Evolutionary conservation across 129 eudicot species (phyloP).

Genomic region (Arctium lappa): DNA sequence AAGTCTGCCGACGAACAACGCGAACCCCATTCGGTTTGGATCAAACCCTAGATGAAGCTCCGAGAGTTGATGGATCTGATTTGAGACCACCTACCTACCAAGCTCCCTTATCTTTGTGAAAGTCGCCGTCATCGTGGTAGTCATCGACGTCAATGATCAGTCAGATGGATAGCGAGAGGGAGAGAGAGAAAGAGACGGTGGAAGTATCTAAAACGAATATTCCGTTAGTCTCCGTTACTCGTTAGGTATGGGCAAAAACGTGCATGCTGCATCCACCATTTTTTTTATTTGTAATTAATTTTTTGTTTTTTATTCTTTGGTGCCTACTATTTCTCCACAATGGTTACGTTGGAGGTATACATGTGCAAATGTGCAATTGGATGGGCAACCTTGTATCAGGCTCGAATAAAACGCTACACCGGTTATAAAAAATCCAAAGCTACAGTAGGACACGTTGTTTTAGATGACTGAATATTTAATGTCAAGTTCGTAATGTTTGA

Average conservation of each 20-base stretch:
- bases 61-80: constrained; percentile 9
- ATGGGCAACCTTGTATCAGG: too few relatives aligned
- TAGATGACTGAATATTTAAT: too few relatives aligned
- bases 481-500: too few relatives aligned
- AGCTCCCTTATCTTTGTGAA: constrained; percentile 9
- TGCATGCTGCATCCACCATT: neutral
- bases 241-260: constrained; percentile 1
- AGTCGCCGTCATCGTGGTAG: constrained; percentile 15
- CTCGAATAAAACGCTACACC: too few relatives aligned
- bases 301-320: too few relatives aligned
- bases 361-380: too few relatives aligned
- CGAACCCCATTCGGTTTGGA: constrained; percentile 20
- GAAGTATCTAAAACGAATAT: neutral
- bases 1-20: constrained; percentile 32
- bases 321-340: too few relatives aligned
- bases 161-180: constrained; percentile 11
- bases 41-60: constrained; percentile 17
- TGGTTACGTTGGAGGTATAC: too few relatives aligned
- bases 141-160: constrained; percentile 25
- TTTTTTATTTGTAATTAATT: too few relatives aligned
- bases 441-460: too few relatives aligned
- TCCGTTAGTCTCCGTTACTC: constrained; percentile 32
- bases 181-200: constrained; percentile 21
- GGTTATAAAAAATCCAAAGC: too few relatives aligned
- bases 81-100: constrained; percentile 2